Base-by-base conservation (phyloP, 1,284 basidiomycete species). In the Retiboletus flavoniger region DNA sequence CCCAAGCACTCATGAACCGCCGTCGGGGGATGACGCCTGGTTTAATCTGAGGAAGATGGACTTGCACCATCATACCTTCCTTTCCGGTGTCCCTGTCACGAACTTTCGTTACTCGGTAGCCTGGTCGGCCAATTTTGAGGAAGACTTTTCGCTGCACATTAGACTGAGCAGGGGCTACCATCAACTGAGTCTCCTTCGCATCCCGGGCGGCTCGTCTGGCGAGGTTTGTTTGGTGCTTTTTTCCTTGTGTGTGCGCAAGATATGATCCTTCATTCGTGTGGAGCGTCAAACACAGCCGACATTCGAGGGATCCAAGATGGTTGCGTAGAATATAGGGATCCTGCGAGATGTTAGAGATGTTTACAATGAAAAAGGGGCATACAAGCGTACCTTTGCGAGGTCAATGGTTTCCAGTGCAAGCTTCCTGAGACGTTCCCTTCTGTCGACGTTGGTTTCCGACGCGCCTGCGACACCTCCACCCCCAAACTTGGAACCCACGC, bases 251-350 rank as follows among this genome's bases (percentile, higher is more conserved):
- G 65, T 99, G 97, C 0, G 97, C 96, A 45, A 99, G 89, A 72
- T 99, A 99, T 19, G 95, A 98, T 26, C 97, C 97, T 76, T 99
- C 97, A 70, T 99, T 99, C 24, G 97, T 98, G 75, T 99, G 97
- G 7, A 99, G 83, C 0, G 97, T 99, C 36, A 99, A 78, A 72
- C 97, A 99, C 36, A 99, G 84, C 64, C 96, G 91, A 76, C 97
- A 99, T 82, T 99, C 97, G 51, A 99, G 84, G 9, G 95, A 97
- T 41, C 97, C 89, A 54, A 99, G 82, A 72, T 99, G 97, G 74
- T 98, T 99, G 72, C 95, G 92, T 45, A 99, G 85, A 67, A 99
- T 98, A 73, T 99, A 99, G 5, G 97, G 97, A 74, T 99, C 97
- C 91, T 96, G 61, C 14, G 26, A 41, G 10, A 19, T 14, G 49